Base-by-base conservation (phyloP, 2,329 filamentous ascomycete species). In the Trichophyton simii region DNA sequence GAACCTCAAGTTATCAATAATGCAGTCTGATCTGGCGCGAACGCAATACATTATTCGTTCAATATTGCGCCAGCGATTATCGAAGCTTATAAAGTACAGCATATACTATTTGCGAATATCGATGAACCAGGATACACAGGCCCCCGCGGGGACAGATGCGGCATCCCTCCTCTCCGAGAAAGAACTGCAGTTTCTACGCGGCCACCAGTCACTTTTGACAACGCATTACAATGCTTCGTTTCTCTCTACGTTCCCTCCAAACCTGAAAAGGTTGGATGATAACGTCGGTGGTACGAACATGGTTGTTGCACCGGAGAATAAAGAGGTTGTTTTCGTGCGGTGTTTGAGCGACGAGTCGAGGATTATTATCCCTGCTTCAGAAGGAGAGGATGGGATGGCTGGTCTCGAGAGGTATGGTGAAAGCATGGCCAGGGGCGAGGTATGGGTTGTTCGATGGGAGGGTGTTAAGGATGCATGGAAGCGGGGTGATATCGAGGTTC, bases 11-110 rank as follows among this genome's bases (percentile, higher is more conserved):
- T 85, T 97, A 70, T 96, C 96, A 57, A 87, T 99, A 64, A 86
- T 96, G 60, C 94, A 99, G 78, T 97, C 95, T 5, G 94, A 99
- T 76, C 83, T 99, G 60, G 91, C 96, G 73, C 82, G 94, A 54
- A 95, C 89, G 76, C 96, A 96, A 76, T 99, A 91, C 70, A 80
- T 99, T 22, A 83, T 97, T 18, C 82, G 94, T 63, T 87, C 88
- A 66, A 87, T 92, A 66, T 75, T 99, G 61, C 82, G 95, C 60
- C 86, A 88, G 8, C 82, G 94, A n/a, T 85, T 97, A 62, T 84
- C 88, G 60, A 97, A 99, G 82, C 69, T 78, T 62, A 75, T 75
- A 34, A 73, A 73, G 62, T 69, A 74, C 67, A 73, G 73, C 61
- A 88, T 89, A 71, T 68, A 74, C 66, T 76, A 76, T 64, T 68